Base-by-base conservation (phyloP, 1,139 yeast genomes). In the Zygosaccharomyces pseudobailii region DNA sequence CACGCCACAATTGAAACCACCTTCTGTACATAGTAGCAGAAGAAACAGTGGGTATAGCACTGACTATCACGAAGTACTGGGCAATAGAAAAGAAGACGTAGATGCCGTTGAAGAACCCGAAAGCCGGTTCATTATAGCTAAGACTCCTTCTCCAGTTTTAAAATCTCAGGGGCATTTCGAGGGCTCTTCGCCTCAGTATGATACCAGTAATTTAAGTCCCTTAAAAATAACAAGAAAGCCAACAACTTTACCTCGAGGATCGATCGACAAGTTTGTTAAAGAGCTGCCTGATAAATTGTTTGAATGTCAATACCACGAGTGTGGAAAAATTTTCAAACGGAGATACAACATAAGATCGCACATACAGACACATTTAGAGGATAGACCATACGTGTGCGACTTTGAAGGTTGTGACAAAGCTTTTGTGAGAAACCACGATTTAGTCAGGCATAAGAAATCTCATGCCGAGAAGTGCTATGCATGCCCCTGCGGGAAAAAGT, bases 271-370 rank as follows among this genome's bases (percentile, higher is more conserved):
- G 49, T 88, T 84, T 61, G 84, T 94, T 70, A 84, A 84, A 58
- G 83, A 76, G 44, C 45, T 65, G 21, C 60, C 66, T 4, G 78
- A 83, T 45, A 79, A 80, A 53, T 68, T 70, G 28, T 94, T 78
- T 68, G 76, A 82, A 34, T 94, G 99, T 67, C 74, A 79, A 49
- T 92, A 75, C 66, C 80, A 86, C 23, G 76, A 78, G 46, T 94
- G 99, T 69, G 86, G 87, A 17, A 89, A 94, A 67, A 72, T 78
- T 48, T 92, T 94, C 68, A 82, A 90, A 7, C 75, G 98, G 61
- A 74, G 96, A 43, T 94, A 94, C 69, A 94, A 94, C 63, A 89
- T 88, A n/a, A 75, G 97, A 52, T 88, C 97, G 0, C 99, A 94
- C 65, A 90, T 94, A 48, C 98, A 94, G 65, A 94, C 98, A 0